A percentile compares a stretch with the other conserved stretches of the same genome.
phyloP scores from a whole-genome alignment of 2,329 filamentous ascomycete genomes.

The Paecilomyces variotii region DNA sequence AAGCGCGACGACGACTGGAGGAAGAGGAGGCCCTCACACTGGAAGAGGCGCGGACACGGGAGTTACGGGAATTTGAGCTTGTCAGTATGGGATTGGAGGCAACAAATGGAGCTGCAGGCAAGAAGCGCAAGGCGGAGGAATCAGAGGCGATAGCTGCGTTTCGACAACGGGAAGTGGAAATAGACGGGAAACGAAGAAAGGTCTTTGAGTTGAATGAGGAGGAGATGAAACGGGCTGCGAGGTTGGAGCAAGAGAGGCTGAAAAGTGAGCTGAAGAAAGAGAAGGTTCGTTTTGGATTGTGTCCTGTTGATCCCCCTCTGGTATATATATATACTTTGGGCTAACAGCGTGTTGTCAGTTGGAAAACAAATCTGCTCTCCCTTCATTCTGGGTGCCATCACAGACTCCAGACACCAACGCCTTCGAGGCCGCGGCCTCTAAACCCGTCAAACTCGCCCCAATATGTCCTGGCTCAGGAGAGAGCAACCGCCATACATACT shows the following conservation, averaged over 20 bases:
- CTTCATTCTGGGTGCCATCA: conserved; percentile 89
- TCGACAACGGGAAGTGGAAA: conserved; percentile 32
- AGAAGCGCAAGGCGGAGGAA: conserved; percentile 14
- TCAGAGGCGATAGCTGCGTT: conserved; percentile 19
- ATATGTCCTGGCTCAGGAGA: conserved; percentile 67
- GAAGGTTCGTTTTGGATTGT: conserved; percentile 43
- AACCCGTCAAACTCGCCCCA: conserved; percentile 58
- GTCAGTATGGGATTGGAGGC: conserved; percentile 61
- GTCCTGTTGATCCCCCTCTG: neutral
- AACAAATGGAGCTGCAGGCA: conserved; percentile 7
- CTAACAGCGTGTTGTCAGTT: conserved; percentile 14
- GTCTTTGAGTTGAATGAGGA: conserved; percentile 76
- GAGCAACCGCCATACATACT: conserved; percentile 62
- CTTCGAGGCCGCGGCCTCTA: conserved; percentile 49
- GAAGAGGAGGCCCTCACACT: conserved; percentile 55
- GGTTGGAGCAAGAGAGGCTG: conserved; percentile 61
- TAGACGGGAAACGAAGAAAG: conserved; percentile 54
- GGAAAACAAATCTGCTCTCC: conserved; percentile 59
- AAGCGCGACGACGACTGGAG: conserved; percentile 52
- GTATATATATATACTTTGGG: neutral
- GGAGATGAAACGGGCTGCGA: conserved; percentile 62
- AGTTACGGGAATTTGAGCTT: conserved; percentile 74
- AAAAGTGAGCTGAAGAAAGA: conserved; percentile 65
- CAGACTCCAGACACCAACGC: conserved; percentile 61
- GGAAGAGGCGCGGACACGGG: conserved; percentile 61